Conservation (phyloP, 2,329 filamentous ascomycete species). For the Parascedosporium putredinis region DNA sequence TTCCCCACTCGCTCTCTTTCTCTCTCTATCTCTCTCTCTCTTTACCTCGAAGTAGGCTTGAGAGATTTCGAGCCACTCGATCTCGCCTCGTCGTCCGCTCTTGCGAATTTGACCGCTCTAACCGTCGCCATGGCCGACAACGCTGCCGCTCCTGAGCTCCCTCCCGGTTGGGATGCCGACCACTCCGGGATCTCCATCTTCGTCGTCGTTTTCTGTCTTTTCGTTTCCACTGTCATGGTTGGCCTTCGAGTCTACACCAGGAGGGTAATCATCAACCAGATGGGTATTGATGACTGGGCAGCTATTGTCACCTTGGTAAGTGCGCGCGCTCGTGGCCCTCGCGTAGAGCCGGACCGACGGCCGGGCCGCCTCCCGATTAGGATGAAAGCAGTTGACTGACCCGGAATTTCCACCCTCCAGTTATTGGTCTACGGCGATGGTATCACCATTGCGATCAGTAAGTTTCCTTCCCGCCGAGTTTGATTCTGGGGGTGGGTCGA, state of each 20-base stretch:
- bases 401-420: background rate
- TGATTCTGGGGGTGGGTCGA: too few species aligned
- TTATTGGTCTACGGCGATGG: background rate
- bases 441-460: conserved; percentile 7
- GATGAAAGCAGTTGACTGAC: background rate
- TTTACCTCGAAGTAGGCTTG: background rate
- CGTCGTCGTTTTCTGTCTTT: conserved; percentile 13
- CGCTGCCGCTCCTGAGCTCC: background rate
- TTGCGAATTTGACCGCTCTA: too few species aligned
- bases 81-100: background rate
- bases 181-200: conserved; percentile 11
- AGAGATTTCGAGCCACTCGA: background rate
- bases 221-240: conserved; percentile 13
- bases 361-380: too few species aligned
- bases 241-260: conserved; percentile 16
- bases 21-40: background rate
- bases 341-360: background rate
- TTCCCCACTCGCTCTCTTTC: background rate
- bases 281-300: conserved; percentile 18
- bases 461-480: background rate
- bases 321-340: background rate
- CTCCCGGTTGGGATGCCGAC: conserved; percentile 7
- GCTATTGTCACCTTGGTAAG: conserved; percentile 17
- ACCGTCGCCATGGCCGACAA: background rate
- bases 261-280: conserved; percentile 14